These are phyloP conservation scores for Talaromyces thailandensis DNA, from an alignment of 495 filamentous ascomycete species.

Conservation along the genomic window DNA sequence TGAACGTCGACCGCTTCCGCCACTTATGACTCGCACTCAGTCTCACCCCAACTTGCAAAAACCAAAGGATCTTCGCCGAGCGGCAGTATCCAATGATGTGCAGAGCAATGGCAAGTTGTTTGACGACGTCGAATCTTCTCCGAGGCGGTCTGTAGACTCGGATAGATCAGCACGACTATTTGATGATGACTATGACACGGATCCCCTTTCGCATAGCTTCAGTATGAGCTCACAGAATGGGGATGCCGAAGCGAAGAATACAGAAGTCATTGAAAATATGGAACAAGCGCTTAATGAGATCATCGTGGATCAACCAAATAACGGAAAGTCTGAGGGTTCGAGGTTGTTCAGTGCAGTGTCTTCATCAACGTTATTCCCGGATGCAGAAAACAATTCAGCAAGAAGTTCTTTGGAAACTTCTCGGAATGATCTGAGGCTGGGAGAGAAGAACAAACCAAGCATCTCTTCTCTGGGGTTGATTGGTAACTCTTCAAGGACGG, in stretches of 20 bases:
- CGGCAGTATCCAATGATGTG: conserved; percentile 49
- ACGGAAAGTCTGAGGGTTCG: conserved; percentile 51
- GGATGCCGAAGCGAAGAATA: conserved; percentile 34
- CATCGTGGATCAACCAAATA: conserved; percentile 67
- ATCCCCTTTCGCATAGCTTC: conserved; percentile 51
- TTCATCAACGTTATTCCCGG: conserved; percentile 24
- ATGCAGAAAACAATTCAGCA: conserved; percentile 37
- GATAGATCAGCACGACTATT: conserved; percentile 48
- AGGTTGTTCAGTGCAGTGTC: conserved; percentile 44
- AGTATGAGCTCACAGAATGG: conserved; percentile 41
- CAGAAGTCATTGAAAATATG: conserved; percentile 77
- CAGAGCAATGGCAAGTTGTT: conserved; percentile 27
- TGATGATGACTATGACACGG: conserved; percentile 59
- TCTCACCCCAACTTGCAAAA: conserved; percentile 27
- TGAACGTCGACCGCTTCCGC: conserved; percentile 34
- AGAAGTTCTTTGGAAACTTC: conserved; percentile 48
- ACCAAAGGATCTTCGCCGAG: conserved; percentile 44
- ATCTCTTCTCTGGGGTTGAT: conserved; percentile 87
- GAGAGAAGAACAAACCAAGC: conserved; percentile 64
- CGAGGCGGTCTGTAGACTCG: conserved; percentile 49
- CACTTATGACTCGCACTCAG: conserved; percentile 28
- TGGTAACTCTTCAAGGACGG: conserved; percentile 60
- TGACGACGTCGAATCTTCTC: conserved; percentile 33
- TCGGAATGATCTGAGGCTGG: conserved; percentile 25
- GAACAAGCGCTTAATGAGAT: conserved; percentile 92